Percentiles rank a stretch among this genome's conserved stretches.
These are phyloP conservation scores for Cercospora citrullina DNA, from an alignment of 2,329 filamentous ascomycete genomes.

Conservation along the genomic window DNA sequence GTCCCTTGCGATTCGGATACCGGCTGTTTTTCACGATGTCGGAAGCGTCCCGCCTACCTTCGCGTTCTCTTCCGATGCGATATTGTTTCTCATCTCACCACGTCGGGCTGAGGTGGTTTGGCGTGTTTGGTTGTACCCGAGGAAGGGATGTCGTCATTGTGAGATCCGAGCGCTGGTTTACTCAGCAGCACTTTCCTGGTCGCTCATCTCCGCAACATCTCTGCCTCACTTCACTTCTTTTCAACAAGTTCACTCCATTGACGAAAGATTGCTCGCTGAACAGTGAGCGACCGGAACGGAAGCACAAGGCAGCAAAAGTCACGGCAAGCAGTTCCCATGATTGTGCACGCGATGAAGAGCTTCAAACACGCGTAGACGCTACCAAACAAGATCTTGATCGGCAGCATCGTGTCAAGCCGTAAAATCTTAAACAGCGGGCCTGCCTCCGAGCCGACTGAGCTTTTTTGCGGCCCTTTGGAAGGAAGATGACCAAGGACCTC, in stretches of 20 bases:
- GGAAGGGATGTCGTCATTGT: neutral
- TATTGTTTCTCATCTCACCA: neutral
- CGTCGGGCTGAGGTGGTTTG: neutral
- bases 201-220: neutral
- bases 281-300: neutral
- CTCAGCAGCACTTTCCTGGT: neutral
- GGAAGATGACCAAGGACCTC: neutral
- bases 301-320: neutral
- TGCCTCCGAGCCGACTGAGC: neutral
- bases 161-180: neutral
- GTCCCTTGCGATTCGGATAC: neutral
- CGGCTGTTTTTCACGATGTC: neutral
- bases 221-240: neutral
- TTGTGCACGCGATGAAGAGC: neutral
- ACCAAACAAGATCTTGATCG: constrained; percentile 1
- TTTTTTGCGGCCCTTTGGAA: neutral
- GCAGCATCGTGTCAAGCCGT: neutral
- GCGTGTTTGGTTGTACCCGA: neutral
- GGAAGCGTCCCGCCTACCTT: neutral
- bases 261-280: too few species aligned
- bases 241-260: too few species aligned
- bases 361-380: neutral
- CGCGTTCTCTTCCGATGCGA: neutral
- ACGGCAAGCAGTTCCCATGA: neutral
- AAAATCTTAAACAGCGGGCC: neutral